Evolutionary conservation across 2,329 filamentous ascomycete genomes (phyloP).

Genomic region (Didymella keratinophila): DNA sequence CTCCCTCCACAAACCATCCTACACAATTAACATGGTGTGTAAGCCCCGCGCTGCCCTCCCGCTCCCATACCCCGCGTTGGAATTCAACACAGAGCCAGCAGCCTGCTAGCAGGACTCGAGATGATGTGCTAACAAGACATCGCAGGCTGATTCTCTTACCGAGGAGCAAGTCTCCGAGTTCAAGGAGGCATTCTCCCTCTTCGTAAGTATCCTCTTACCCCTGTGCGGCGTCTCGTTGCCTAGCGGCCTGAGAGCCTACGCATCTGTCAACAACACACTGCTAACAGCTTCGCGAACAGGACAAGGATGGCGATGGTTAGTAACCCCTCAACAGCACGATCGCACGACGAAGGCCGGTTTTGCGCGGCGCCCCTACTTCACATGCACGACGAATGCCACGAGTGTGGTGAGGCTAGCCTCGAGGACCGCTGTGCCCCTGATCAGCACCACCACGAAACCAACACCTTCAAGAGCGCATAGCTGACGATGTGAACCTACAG

Average conservation of each 20-base stretch:
- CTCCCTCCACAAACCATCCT: slow-evolving; percentile 12
- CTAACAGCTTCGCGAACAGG: slow-evolving; percentile 52
- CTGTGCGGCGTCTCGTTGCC: slow-evolving; percentile 33
- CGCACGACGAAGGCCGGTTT: neutral
- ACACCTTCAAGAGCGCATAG: slow-evolving; percentile 16
- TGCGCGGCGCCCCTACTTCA: slow-evolving; percentile 4
- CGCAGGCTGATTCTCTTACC: slow-evolving; percentile 93
- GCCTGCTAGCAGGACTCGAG: slow-evolving; percentile 20
- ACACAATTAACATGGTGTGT: slow-evolving; percentile 50
- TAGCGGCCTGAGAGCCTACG: slow-evolving; percentile 24
- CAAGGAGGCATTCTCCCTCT: slow-evolving; percentile 99
- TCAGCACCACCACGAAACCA: slow-evolving; percentile 16
- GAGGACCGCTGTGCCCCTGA: neutral
- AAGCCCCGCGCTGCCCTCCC: slow-evolving; percentile 34
- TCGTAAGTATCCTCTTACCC: slow-evolving; percentile 72
- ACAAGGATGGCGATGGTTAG: slow-evolving; percentile 67
- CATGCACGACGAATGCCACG: slow-evolving; percentile 15
- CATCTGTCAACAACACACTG: slow-evolving; percentile 23
- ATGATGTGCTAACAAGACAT: slow-evolving; percentile 34
- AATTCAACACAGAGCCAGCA: slow-evolving; percentile 41
- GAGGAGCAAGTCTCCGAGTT: slow-evolving; percentile 99
- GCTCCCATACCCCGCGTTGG: slow-evolving; percentile 48
- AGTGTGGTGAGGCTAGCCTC: slow-evolving; percentile 8
- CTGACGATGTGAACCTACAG: slow-evolving; percentile 50
- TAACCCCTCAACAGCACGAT: slow-evolving; percentile 19